Base-by-base conservation (phyloP, 768 basidiomycete genomes). In the Rhodotorula babjevae region DNA sequence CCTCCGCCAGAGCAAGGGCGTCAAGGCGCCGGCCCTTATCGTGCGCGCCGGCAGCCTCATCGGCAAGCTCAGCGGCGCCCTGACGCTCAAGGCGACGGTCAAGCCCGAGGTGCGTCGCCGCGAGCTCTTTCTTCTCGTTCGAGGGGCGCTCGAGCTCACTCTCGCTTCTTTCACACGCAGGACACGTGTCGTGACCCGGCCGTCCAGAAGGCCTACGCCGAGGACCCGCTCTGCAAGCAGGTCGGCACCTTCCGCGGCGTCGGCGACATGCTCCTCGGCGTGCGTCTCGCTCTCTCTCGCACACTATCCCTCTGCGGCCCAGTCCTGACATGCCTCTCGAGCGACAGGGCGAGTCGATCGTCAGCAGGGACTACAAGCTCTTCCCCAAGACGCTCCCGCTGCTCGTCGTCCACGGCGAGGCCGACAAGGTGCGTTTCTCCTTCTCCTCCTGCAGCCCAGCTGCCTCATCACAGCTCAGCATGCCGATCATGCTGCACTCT, bases 151-250 rank as follows among this genome's bases (percentile, higher is more conserved):
- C 46, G 46, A 47, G 36, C 36, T 36, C 36, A 14, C 44, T 46
- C 44, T 46, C 44, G 6, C 14, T 11, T 12, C 18, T 15, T 46
- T 46, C 14, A 15, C 50, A 6, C 16, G 36, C 67, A 77, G 76
- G 53, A 73, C 67, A 58, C 71, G 27, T 61, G 62, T 21, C 68
- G 76, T 19, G 77, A 78, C 56, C 52, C 68, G 0, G 67, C 25
- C 15, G 44, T 69, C 27, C 55, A 62, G n/a, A 29, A 65, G 42
- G 62, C 33, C 18, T 79, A 78, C 65, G 61, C 72, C 11, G 29
- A 65, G 23, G 78, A 79, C 66, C 74, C 70, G 61, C 69, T 79
- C 14, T 79, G 78, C 58, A 55, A 61, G 18, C 76, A 76, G 9
- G 44, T 53, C 21, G 76, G 72, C 4, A 72, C 76, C 2, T 72